phyloP scores from a whole-genome alignment of 495 filamentous ascomycete species.

The Penicillium argentinense region DNA sequence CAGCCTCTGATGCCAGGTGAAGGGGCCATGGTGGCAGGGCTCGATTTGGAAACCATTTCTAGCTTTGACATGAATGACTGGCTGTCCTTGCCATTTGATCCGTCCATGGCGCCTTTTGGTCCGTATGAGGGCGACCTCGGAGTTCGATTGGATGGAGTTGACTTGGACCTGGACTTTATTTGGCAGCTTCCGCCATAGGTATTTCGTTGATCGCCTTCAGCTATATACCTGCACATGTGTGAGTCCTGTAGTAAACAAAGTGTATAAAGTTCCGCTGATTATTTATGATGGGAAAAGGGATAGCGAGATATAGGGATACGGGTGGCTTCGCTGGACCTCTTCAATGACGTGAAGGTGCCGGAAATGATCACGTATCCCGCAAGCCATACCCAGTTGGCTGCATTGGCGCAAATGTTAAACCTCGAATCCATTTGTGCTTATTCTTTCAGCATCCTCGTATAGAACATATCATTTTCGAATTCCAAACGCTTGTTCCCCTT shows the following conservation, averaged over 20 bases:
- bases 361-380: conserved; percentile 5
- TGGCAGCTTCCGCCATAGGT: conserved; percentile 30
- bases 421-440: conserved; percentile 2
- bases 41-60: conserved; percentile 14
- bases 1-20: not conserved
- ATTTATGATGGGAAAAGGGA: no score
- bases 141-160: conserved; percentile 17
- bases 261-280: no score
- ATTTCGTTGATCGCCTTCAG: no score
- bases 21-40: not conserved
- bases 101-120: conserved; percentile 38
- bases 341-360: conserved; percentile 1
- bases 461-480: no score
- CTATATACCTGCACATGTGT: no score
- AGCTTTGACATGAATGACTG: conserved; percentile 25
- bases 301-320: no score
- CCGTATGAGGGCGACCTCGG: conserved; percentile 7
- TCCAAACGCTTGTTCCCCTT: no score
- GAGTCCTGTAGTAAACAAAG: no score
- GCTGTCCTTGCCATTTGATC: conserved; percentile 37
- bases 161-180: conserved; percentile 31
- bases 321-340: no score
- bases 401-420: not conserved
- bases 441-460: conserved; percentile 5
- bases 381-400: conserved; percentile 1